A percentile compares a stretch with the other conserved stretches of the same genome.
Evolutionary conservation across 331 rosid species (phyloP).

Genomic region (Malus hybrid): DNA sequence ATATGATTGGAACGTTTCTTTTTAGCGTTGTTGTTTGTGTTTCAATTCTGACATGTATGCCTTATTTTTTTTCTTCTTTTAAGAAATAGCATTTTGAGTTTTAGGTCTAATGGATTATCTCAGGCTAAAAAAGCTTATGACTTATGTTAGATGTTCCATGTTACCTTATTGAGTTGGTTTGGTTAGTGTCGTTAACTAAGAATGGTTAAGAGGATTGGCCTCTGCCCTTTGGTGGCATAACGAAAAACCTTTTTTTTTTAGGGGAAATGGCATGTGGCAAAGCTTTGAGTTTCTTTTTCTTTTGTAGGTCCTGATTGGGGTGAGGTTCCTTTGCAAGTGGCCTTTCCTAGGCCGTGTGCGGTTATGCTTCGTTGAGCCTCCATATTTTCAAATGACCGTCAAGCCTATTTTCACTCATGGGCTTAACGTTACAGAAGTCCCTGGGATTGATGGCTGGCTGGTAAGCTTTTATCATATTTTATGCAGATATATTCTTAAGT

Average conservation of each 20-base stretch:
- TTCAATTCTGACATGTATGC: neutral
- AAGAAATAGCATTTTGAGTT: neutral
- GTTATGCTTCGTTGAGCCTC: conserved; percentile 92
- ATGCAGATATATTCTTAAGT: neutral
- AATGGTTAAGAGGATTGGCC: neutral
- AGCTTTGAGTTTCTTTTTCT: neutral
- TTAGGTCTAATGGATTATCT: neutral
- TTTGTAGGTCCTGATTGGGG: conserved; percentile 77
- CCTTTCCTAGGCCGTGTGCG: conserved; percentile 83
- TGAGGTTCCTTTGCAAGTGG: conserved; percentile 72
- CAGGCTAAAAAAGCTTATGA: neutral
- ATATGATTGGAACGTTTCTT: neutral
- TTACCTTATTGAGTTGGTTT: neutral
- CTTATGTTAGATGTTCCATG: neutral
- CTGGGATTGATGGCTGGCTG: conserved; percentile 99
- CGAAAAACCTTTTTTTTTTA: neutral
- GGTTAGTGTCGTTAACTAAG: neutral
- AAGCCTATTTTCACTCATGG: conserved; percentile 88
- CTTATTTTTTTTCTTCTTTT: neutral
- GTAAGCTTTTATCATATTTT: conserved; percentile 31
- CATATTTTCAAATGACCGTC: conserved; percentile 94
- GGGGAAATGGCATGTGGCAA: neutral
- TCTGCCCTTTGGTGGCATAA: neutral
- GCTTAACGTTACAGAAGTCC: conserved; percentile 84
- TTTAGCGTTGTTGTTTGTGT: neutral